Evolutionary conservation across 2,329 filamentous ascomycete species (phyloP), one percentile per base, ranked within the genome.

Genomic region (Fusarium sp.): DNA sequence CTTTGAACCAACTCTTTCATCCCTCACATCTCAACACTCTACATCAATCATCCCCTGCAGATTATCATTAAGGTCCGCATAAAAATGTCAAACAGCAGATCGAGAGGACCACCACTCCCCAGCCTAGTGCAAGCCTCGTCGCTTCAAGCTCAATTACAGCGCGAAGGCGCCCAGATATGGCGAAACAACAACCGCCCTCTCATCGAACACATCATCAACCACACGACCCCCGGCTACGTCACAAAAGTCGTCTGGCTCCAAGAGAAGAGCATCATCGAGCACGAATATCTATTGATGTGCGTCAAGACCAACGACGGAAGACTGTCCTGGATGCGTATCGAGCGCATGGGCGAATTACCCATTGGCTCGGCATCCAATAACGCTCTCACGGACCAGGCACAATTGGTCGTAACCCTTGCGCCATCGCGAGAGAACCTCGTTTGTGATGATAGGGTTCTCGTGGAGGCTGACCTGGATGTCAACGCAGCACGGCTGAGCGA

Each of bases 31-130:
- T n/a, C 10, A 15, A 17, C 4, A 8, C 9, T 22, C 1, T 6
- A 17, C 20, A n/a, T 6, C 20, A n/a, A 24, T 5, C 22, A 32
- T 10, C 8, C 2, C 0, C 2, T 0, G 18, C 15, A 30, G 2
- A 51, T 7, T 12, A 14, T 14, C 6, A 10, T 4, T 8, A 1
- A 8, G 3, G 22, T 48, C 11, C 15, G 3, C 5, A 3, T 51
- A 11, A 24, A 32, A 18, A 51, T 51, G 48, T 51, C 48, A 32
- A 51, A 32, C 48, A 51, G 48, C 28, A 32, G 48, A 24, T 51
- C 28, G 0, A 32, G 48, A 32, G 48, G 48, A 14, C 48, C 48
- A 0, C 48, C 48, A 0, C 48, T 51, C 6, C 48, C 48, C 2
- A 51, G 28, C 5, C 22, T 51, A 0, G 48, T 51, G 4, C 48